Conservation (phyloP, 306 rosid species). For the Rosa chinensis region DNA sequence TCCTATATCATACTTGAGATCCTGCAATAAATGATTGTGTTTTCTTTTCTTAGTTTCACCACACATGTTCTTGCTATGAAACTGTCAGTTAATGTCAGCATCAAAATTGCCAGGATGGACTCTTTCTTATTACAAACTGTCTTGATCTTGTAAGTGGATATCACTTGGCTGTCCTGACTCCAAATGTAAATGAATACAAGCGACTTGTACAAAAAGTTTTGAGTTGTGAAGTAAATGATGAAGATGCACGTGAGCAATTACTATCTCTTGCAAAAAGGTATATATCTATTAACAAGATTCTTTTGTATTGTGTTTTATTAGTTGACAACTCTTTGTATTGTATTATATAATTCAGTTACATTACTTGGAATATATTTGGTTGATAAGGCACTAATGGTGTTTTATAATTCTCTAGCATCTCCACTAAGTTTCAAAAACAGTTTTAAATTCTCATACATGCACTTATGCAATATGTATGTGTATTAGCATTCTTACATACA, state of each 20-base stretch:
- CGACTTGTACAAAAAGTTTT: constrained; percentile 69
- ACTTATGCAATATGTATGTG: background rate
- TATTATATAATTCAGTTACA: background rate
- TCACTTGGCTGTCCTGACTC: too few species aligned
- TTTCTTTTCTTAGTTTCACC: constrained; percentile 1
- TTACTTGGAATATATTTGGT: background rate
- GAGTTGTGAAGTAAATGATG: constrained; percentile 56
- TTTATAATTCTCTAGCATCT: background rate
- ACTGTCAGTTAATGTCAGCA: constrained; percentile 5
- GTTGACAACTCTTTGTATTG: background rate
- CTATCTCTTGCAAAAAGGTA: constrained; percentile 67
- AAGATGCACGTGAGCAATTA: constrained; percentile 55
- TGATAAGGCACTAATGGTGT: background rate
- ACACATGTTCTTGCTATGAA: constrained; percentile 7
- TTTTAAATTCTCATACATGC: background rate
- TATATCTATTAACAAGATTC: constrained; percentile 18
- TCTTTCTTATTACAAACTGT: too few species aligned
- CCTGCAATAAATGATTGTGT: constrained; percentile 15
- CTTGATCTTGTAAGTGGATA: too few species aligned
- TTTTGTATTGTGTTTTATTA: constrained; percentile 6
- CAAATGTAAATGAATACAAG: too few species aligned
- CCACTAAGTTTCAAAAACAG: background rate
- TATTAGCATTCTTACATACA: background rate
- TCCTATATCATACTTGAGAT: constrained; percentile 1
- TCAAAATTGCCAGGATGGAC: too few species aligned